Evolutionary conservation across 2,329 filamentous ascomycete genomes (phyloP).

Genomic region (Fusarium sp.): DNA sequence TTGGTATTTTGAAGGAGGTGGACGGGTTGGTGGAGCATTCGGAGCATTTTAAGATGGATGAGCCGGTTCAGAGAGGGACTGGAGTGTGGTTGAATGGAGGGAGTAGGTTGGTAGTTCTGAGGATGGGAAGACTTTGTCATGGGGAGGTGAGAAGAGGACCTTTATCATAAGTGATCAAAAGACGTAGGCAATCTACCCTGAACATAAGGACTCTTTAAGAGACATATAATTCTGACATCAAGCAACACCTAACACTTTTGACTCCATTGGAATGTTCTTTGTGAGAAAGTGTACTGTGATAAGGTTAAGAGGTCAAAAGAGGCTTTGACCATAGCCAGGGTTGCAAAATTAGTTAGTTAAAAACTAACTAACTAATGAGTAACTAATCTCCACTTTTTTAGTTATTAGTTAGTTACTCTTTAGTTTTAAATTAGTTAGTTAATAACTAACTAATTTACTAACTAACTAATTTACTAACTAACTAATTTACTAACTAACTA

Average conservation of each 20-base stretch:
- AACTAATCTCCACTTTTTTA: no score
- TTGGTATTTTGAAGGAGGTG: not conserved
- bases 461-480: no score
- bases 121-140: not conserved
- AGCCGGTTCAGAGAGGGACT: fast-evolving
- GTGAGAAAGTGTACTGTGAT: not conserved
- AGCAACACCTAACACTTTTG: not conserved
- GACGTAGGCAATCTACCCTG: no score
- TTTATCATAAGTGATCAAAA: no score
- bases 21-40: not conserved
- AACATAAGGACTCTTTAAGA: no score
- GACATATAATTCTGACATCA: not conserved
- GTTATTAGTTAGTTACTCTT: no score
- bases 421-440: no score
- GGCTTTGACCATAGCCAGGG: not conserved
- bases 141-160: fast-evolving
- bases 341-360: no score
- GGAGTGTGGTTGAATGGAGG: fast-evolving
- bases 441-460: no score
- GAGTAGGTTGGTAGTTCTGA: fast-evolving
- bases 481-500: no score
- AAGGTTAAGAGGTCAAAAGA: not conserved
- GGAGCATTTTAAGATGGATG: not conserved
- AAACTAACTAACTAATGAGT: no score
- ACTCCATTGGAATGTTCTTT: not conserved